Evolutionary conservation across 2,329 filamentous ascomycete genomes (phyloP).

Genomic region (Fusarium mundagurra): DNA sequence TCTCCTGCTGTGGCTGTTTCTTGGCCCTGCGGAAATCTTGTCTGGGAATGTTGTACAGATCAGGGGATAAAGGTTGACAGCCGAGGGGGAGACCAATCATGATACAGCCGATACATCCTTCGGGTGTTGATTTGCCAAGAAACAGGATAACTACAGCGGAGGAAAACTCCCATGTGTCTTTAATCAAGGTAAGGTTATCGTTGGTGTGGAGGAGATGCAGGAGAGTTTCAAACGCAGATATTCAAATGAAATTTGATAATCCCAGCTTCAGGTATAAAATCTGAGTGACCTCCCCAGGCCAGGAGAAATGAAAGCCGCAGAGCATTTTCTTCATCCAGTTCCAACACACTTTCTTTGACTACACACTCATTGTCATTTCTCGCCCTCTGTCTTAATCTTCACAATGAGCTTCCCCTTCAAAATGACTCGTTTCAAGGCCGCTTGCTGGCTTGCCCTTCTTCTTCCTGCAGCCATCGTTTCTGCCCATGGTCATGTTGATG

Average conservation of each 20-base stretch:
- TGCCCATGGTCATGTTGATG: slow-evolving; percentile 55
- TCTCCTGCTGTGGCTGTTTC: slow-evolving; percentile 7
- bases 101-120: slow-evolving; percentile 25
- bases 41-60: slow-evolving; percentile 25
- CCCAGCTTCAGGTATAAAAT: slow-evolving; percentile 20
- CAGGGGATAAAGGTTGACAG: slow-evolving; percentile 14
- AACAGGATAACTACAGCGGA: slow-evolving; percentile 8
- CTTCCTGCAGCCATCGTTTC: slow-evolving; percentile 21
- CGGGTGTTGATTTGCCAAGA: slow-evolving; percentile 14
- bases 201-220: not conserved
- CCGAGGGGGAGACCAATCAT: slow-evolving; percentile 35
- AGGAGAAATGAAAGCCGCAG: not conserved
- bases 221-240: not conserved
- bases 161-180: not conserved
- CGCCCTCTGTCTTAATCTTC: slow-evolving; percentile 1
- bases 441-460: slow-evolving; percentile 16
- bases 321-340: not conserved
- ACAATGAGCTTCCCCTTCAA: slow-evolving; percentile 8
- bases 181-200: slow-evolving; percentile 31
- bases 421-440: slow-evolving; percentile 9
- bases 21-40: slow-evolving; percentile 21
- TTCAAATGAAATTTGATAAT: not conserved
- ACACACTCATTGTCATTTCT: slow-evolving; percentile 15
- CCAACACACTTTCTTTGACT: slow-evolving; percentile 4
- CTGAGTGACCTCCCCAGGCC: not conserved